Evolutionary conservation across 2,329 filamentous ascomycete genomes (phyloP).

Genomic region (Amauroascus niger): DNA sequence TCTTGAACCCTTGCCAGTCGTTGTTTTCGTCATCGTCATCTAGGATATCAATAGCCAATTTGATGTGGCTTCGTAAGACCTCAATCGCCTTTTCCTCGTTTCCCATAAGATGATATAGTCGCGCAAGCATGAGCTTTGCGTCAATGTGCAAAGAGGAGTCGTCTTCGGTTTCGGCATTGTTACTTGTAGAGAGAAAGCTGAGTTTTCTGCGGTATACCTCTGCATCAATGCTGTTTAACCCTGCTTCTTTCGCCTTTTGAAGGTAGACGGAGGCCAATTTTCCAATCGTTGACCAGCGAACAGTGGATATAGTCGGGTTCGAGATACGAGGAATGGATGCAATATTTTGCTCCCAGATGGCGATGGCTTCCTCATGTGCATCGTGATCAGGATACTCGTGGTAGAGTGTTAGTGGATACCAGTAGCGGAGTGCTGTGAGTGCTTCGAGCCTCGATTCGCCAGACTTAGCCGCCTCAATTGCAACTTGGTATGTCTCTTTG

Average conservation of each 20-base stretch:
- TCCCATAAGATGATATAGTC: slow-evolving; percentile 17
- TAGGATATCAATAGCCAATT: slow-evolving; percentile 23
- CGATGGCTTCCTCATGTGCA: slow-evolving; percentile 11
- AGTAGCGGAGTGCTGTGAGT: slow-evolving; percentile 10
- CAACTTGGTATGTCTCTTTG: slow-evolving; percentile 10
- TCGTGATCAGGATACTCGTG: slow-evolving; percentile 8
- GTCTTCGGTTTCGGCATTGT: neutral
- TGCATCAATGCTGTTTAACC: slow-evolving; percentile 4
- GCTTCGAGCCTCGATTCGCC: neutral
- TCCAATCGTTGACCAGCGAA: slow-evolving; percentile 3
- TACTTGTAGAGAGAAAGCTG: slow-evolving; percentile 7
- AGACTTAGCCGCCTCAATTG: slow-evolving; percentile 11
- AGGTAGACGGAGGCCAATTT: slow-evolving; percentile 14
- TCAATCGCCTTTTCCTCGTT: slow-evolving; percentile 20
- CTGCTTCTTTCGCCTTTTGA: slow-evolving; percentile 14
- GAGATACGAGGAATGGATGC: slow-evolving; percentile 3
- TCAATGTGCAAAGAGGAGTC: neutral
- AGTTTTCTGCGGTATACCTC: slow-evolving; percentile 12
- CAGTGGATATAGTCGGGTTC: neutral
- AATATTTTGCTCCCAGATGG: slow-evolving; percentile 15
- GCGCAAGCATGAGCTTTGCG: slow-evolving; percentile 9
- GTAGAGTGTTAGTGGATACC: slow-evolving; percentile 10
- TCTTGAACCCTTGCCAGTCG: slow-evolving; percentile 22
- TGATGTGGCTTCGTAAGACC: slow-evolving; percentile 18
- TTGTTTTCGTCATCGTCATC: slow-evolving; percentile 24